Percentiles rank a stretch among this genome's conserved stretches.
Conservation (phyloP, 1,139 yeast genomes). For the Hanseniaspora gamundiae region DNA sequence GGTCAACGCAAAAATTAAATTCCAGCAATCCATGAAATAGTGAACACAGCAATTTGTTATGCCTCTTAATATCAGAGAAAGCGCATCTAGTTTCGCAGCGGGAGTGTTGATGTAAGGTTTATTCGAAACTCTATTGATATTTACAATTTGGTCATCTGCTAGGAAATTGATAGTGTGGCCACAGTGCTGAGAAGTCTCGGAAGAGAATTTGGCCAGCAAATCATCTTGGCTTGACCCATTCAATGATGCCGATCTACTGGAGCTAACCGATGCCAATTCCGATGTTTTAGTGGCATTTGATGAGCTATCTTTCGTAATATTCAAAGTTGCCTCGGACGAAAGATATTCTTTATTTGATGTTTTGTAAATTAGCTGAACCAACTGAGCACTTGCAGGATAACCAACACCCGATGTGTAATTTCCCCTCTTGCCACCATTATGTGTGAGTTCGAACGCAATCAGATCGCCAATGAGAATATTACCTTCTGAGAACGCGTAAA, state of each 20-base stretch:
- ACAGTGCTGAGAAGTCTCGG: not conserved
- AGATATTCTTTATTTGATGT: conserved; percentile 17
- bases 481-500: conserved; percentile 13
- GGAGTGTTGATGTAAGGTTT: conserved; percentile 15
- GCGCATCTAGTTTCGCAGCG: conserved; percentile 39
- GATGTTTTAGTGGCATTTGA: not conserved
- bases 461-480: conserved; percentile 4
- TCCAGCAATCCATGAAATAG: conserved; percentile 39
- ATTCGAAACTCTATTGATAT: conserved; percentile 6
- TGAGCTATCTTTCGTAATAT: not conserved
- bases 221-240: not conserved
- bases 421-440: conserved; percentile 21
- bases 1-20: conserved; percentile 40
- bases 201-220: not conserved
- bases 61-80: conserved; percentile 47
- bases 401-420: conserved; percentile 41
- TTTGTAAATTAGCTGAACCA: conserved; percentile 40
- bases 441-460: conserved; percentile 12
- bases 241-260: not conserved
- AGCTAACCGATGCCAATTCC: not conserved
- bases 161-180: not conserved
- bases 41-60: conserved; percentile 40
- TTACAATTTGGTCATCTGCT: not conserved
- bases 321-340: conserved; percentile 5
- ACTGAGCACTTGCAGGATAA: conserved; percentile 43